Evolutionary conservation across 306 rosid species (phyloP).

Genomic region (Citrullus mucosospermus): DNA sequence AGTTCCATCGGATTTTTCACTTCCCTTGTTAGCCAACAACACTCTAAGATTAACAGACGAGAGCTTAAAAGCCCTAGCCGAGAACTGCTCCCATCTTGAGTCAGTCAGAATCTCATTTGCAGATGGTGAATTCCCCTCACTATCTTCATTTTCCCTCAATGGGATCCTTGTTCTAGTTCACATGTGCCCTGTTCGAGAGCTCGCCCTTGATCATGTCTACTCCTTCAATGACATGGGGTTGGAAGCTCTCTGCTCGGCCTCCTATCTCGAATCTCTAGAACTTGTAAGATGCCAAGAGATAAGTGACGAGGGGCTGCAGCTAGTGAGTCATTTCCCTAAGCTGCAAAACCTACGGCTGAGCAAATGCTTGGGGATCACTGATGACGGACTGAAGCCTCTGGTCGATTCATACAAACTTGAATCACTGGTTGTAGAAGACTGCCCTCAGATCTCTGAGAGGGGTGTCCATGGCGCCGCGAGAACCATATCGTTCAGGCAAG

Average conservation of each 20-base stretch:
- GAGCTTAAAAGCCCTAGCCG: slow-evolving; percentile 59
- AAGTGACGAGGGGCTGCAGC: slow-evolving; percentile 79
- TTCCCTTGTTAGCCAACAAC: slow-evolving; percentile 49
- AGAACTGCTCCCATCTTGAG: slow-evolving; percentile 65
- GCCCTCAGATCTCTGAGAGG: slow-evolving; percentile 82
- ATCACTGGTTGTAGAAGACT: slow-evolving; percentile 55
- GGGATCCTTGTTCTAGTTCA: slow-evolving; percentile 55
- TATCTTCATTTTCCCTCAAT: slow-evolving; percentile 54
- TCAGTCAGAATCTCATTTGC: slow-evolving; percentile 63
- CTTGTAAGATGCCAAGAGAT: slow-evolving; percentile 80
- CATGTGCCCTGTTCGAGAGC: slow-evolving; percentile 52
- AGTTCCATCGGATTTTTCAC: slow-evolving; percentile 78
- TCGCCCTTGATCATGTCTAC: slow-evolving; percentile 70
- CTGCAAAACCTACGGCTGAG: slow-evolving; percentile 32
- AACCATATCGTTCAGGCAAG: slow-evolving; percentile 57
- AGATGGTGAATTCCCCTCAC: slow-evolving; percentile 81
- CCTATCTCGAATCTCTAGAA: slow-evolving; percentile 58
- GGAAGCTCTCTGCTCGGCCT: slow-evolving; percentile 75
- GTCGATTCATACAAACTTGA: slow-evolving; percentile 63
- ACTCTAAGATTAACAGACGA: slow-evolving; percentile 65
- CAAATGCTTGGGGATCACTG: slow-evolving; percentile 80
- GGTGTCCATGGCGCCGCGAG: slow-evolving; percentile 63
- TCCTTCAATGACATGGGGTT: slow-evolving; percentile 72
- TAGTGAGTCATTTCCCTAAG: slow-evolving; percentile 52
- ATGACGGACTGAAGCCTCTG: slow-evolving; percentile 72